Percentiles rank a stretch among this genome's conserved stretches.
phyloP scores from a whole-genome alignment of 2,329 filamentous ascomycete species.

The Paradendryphiella salina region DNA sequence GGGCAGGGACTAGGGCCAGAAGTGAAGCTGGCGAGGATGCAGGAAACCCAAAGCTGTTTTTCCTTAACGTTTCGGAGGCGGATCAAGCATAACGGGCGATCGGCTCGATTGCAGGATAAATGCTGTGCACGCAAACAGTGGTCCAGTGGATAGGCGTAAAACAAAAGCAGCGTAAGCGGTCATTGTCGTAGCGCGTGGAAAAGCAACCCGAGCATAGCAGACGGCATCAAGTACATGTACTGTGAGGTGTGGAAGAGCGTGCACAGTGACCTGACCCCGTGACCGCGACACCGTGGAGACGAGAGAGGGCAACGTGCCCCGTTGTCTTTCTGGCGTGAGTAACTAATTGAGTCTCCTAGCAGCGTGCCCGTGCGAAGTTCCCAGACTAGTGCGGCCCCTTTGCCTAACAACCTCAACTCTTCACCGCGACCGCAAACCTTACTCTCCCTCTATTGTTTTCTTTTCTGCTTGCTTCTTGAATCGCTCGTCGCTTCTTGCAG shows the following conservation, averaged over 20 bases:
- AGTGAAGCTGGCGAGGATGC: constrained; percentile 19
- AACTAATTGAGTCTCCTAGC: constrained; percentile 18
- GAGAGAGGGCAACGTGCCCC: constrained; percentile 7
- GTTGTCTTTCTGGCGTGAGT: constrained; percentile 14
- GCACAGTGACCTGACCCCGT: constrained; percentile 2
- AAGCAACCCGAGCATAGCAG: background rate
- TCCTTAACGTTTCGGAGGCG: constrained; percentile 9
- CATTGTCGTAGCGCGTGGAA: background rate
- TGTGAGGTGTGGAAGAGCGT: background rate
- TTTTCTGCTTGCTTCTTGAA: constrained; percentile 37
- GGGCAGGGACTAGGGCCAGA: constrained; percentile 8
- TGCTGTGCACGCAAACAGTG: constrained; percentile 10
- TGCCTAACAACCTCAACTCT: constrained; percentile 27
- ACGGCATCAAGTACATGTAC: background rate
- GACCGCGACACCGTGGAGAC: constrained; percentile 5
- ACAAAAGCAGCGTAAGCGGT: constrained; percentile 2
- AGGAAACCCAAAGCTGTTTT: background rate
- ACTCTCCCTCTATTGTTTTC: constrained; percentile 43
- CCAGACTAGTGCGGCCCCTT: constrained; percentile 25
- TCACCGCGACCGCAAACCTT: constrained; percentile 31
- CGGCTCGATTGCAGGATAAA: constrained; percentile 20
- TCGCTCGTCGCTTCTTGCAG: constrained; percentile 29
- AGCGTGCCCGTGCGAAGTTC: constrained; percentile 18
- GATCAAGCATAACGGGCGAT: constrained; percentile 17
- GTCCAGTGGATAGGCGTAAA: constrained; percentile 1